A percentile compares a stretch with the other conserved stretches of the same genome.
Conservation (phyloP, 176 grass and related monocot species). For the Aegilops speltoides region DNA sequence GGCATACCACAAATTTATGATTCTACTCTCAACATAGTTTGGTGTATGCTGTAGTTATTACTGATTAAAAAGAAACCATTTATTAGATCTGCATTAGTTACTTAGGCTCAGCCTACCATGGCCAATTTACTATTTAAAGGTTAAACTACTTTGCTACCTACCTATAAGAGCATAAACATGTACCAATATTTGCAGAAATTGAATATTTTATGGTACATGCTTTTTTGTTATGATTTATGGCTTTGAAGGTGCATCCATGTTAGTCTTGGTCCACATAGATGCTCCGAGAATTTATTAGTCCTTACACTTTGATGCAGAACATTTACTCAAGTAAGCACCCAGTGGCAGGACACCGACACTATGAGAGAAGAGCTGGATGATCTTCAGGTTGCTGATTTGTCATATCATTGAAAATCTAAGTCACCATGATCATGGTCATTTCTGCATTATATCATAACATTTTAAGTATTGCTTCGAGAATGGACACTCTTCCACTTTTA, state of each 20-base stretch:
- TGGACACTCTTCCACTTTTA: not conserved
- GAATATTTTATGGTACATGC: not conserved
- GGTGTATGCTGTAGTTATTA: conserved; percentile 6
- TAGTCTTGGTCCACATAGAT: not conserved
- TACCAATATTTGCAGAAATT: not conserved
- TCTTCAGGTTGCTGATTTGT: conserved; percentile 74
- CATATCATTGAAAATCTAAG: conserved; percentile 27
- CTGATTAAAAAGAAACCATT: not conserved
- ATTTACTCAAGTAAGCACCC: conserved; percentile 98
- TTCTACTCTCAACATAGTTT: conserved; percentile 3
- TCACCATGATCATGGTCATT: conserved; percentile 11
- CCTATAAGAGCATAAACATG: not conserved
- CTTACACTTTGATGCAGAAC: conserved; percentile 69
- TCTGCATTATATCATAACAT: not conserved
- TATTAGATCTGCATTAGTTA: not conserved
- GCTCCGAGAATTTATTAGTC: not conserved
- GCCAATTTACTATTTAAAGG: conserved; percentile 12
- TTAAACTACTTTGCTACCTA: conserved; percentile 12
- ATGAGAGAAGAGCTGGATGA: conserved; percentile 99
- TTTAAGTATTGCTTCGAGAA: not conserved
- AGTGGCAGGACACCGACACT: conserved; percentile 98
- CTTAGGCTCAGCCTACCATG: not conserved
- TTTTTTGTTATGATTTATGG: conserved; percentile 27
- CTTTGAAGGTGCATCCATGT: conserved; percentile 11
- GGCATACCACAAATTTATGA: not conserved